These are phyloP conservation scores for Fusarium sp. DNA, from an alignment of 2,329 filamentous ascomycete species.

Conservation along the genomic window DNA sequence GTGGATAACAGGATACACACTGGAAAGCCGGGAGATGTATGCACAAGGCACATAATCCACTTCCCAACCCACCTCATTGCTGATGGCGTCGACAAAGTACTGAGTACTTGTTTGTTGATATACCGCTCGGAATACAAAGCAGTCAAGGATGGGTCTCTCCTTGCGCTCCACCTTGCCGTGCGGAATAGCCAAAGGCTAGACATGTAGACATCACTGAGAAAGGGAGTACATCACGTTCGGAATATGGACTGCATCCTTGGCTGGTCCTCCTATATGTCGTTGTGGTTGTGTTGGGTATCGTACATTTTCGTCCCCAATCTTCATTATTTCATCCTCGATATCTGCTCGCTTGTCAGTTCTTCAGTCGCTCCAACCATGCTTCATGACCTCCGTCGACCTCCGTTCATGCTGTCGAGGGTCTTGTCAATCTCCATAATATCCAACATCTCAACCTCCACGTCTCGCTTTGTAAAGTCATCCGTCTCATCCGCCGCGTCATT, in stretches of 20 bases:
- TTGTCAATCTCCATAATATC: conserved; percentile 72
- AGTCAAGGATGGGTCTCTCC: conserved; percentile 76
- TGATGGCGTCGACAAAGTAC: conserved; percentile 40
- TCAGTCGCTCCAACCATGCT: conserved; percentile 55
- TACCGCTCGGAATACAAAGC: conserved; percentile 81
- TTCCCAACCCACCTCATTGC: conserved; percentile 42
- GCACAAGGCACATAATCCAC: conserved; percentile 43
- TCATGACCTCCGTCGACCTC: conserved; percentile 54
- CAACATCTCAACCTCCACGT: conserved; percentile 67
- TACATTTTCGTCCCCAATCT: conserved; percentile 44
- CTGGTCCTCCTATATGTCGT: conserved; percentile 26
- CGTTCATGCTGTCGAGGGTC: conserved; percentile 63
- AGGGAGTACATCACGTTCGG: conserved; percentile 7
- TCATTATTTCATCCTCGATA: conserved; percentile 31
- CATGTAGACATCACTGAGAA: conserved; percentile 7
- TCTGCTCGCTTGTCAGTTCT: conserved; percentile 39
- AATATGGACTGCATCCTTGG: conserved; percentile 1
- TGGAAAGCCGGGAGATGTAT: conserved; percentile 53
- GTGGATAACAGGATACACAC: conserved; percentile 51
- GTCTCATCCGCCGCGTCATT: conserved; percentile 61
- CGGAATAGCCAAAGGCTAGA: conserved; percentile 54
- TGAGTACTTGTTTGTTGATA: conserved; percentile 51
- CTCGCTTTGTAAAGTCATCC: conserved; percentile 58
- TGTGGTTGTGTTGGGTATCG: conserved; percentile 49
- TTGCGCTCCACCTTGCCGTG: conserved; percentile 79